These are phyloP conservation scores for Prosopis cineraria DNA, from an alignment of 306 rosid species.

Conservation along the genomic window DNA sequence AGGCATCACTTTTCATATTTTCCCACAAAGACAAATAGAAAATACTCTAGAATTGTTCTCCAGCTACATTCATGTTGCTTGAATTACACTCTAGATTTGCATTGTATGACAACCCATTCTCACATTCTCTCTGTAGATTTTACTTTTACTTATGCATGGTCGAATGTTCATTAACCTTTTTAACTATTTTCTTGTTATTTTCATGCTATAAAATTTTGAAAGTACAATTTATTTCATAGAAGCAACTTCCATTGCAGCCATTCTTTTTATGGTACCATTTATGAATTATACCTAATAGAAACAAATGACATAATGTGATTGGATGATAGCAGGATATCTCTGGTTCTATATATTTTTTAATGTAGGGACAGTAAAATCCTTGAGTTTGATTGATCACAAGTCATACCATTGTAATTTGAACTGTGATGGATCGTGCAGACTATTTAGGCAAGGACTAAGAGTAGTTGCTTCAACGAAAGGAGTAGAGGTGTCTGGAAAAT, in stretches of 20 bases:
- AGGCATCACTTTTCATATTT: too few species aligned
- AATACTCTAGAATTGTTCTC: too few species aligned
- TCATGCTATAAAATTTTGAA: background rate
- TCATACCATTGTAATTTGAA: conserved; percentile 37
- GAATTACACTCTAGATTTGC: too few species aligned
- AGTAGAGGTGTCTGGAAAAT: conserved; percentile 82
- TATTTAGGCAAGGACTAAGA: conserved; percentile 34
- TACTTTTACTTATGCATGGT: too few species aligned
- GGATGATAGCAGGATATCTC: background rate
- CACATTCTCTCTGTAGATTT: too few species aligned
- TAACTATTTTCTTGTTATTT: background rate
- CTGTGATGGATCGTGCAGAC: conserved; percentile 64
- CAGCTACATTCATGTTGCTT: too few species aligned
- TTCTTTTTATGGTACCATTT: background rate
- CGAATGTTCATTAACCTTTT: too few species aligned
- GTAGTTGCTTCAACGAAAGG: conserved; percentile 33
- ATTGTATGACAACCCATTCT: too few species aligned
- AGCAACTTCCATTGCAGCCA: background rate
- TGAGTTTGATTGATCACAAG: conserved; percentile 39
- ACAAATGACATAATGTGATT: background rate
- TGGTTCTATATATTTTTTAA: conserved; percentile 17
- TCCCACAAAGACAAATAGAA: too few species aligned
- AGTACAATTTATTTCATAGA: background rate
- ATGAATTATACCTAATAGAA: background rate
- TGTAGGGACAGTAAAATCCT: conserved; percentile 13